Evolutionary conservation across 257 asterid species (phyloP).

Genomic region (Forsythia viridissima): DNA sequence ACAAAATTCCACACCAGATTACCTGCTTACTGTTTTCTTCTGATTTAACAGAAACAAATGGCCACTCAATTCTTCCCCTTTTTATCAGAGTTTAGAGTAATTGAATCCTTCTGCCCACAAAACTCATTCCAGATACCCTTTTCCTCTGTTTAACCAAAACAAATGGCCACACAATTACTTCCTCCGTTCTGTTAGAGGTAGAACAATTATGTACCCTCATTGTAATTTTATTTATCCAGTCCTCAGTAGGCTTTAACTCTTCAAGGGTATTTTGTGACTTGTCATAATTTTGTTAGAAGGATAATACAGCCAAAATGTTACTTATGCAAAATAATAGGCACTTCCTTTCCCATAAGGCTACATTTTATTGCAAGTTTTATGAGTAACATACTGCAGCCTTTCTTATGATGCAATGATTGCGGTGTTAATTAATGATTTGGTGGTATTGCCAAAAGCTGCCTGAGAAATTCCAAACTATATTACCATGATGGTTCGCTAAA

Average conservation of each 20-base stretch:
- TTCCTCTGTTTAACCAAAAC: not conserved
- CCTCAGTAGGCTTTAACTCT: not conserved
- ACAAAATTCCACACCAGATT: not conserved
- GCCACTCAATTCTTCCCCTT: not conserved
- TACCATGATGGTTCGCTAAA: constrained; percentile 3
- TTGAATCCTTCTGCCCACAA: not conserved
- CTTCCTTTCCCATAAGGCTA: not conserved
- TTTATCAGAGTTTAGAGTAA: not conserved
- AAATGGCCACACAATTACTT: not conserved
- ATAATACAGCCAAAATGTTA: not conserved
- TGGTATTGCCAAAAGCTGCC: not conserved
- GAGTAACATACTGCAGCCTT: not conserved
- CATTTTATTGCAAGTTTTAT: not conserved
- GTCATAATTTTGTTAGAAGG: not conserved
- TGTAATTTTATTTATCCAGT: not conserved
- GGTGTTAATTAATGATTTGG: not conserved
- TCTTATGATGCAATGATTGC: not conserved
- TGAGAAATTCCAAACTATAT: not conserved
- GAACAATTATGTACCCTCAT: not conserved
- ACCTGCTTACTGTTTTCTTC: not conserved
- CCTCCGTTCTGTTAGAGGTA: not conserved
- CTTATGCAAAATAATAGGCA: not conserved
- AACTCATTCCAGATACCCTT: not conserved
- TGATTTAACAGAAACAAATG: not conserved
- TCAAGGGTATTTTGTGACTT: not conserved